Evolutionary conservation across 192 early-diverging fungal genomes (phyloP).

Genomic region (Backusella liffmaniae): DNA sequence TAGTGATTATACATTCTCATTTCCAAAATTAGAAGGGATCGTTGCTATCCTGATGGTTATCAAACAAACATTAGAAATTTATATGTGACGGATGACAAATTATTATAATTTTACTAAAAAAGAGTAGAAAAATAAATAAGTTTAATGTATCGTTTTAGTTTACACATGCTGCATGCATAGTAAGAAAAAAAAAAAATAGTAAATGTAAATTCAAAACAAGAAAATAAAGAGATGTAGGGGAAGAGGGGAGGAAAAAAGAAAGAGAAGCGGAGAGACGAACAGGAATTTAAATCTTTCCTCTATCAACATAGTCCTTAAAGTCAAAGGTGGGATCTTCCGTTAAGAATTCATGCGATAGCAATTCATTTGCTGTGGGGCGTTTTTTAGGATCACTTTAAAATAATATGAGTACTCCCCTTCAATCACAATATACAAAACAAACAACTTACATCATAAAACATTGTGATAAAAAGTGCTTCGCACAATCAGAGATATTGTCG

Average conservation of each 20-base stretch:
- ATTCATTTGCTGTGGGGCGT: constrained; percentile 73
- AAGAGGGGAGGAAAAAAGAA: not conserved
- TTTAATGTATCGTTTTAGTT: not conserved
- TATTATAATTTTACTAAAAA: constrained; percentile 2
- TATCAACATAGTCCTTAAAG: constrained; percentile 33
- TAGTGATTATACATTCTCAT: not conserved
- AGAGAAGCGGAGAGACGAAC: not conserved
- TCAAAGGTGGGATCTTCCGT: constrained; percentile 47
- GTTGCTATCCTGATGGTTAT: constrained; percentile 3
- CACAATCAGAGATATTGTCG: constrained; percentile 58
- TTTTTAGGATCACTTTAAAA: constrained; percentile 64
- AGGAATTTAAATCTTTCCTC: constrained; percentile 14
- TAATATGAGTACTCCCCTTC: not conserved
- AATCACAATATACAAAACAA: not conserved
- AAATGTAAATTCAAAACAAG: not conserved
- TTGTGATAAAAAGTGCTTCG: constrained; percentile 67
- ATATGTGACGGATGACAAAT: not conserved
- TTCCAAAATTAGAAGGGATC: not conserved
- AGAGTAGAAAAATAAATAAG: not conserved
- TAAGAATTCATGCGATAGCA: constrained; percentile 71
- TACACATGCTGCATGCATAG: not conserved
- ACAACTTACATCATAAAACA: constrained; percentile 73
- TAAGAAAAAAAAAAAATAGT: not conserved
- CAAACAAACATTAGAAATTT: not conserved
- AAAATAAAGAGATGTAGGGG: not conserved